Evolutionary conservation across 768 basidiomycete genomes (phyloP).

Genomic region (Erythrobasidium yunnanense): DNA sequence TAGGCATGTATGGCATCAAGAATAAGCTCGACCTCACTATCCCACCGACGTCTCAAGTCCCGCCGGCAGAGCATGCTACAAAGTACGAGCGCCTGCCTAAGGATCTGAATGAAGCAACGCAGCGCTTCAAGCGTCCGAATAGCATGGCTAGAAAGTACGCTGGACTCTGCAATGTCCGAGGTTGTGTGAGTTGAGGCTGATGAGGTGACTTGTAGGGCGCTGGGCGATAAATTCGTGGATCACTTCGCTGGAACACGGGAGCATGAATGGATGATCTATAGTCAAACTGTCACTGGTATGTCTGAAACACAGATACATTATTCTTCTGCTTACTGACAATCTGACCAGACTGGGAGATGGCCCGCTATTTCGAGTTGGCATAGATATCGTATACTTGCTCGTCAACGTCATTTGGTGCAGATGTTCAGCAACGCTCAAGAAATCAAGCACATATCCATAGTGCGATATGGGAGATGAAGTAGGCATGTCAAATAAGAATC

Average conservation of each 20-base stretch:
- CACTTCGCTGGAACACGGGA: conserved; percentile 91
- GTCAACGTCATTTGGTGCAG: no score
- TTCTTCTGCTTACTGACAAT: conserved; percentile 7
- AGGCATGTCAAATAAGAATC: no score
- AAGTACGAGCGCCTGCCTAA: conserved; percentile 66
- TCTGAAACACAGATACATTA: not conserved
- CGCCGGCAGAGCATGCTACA: conserved; percentile 39
- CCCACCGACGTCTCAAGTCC: conserved; percentile 51
- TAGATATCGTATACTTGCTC: no score
- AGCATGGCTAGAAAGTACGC: conserved; percentile 65
- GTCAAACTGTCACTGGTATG: conserved; percentile 85
- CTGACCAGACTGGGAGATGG: conserved; percentile 33
- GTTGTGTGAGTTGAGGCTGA: not conserved
- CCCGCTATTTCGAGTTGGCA: conserved; percentile 34
- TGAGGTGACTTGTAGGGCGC: conserved; percentile 15
- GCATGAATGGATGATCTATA: conserved; percentile 77
- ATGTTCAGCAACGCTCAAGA: no score
- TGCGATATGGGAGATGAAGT: no score
- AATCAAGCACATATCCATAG: no score
- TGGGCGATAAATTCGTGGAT: conserved; percentile 83
- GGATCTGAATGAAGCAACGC: conserved; percentile 68
- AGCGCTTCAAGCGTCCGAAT: conserved; percentile 61
- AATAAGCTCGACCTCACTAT: conserved; percentile 58
- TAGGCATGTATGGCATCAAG: conserved; percentile 79
- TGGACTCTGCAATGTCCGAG: conserved; percentile 31